phyloP scores from a whole-genome alignment of 768 basidiomycete species.

The Xerocomellus dryophilus region DNA sequence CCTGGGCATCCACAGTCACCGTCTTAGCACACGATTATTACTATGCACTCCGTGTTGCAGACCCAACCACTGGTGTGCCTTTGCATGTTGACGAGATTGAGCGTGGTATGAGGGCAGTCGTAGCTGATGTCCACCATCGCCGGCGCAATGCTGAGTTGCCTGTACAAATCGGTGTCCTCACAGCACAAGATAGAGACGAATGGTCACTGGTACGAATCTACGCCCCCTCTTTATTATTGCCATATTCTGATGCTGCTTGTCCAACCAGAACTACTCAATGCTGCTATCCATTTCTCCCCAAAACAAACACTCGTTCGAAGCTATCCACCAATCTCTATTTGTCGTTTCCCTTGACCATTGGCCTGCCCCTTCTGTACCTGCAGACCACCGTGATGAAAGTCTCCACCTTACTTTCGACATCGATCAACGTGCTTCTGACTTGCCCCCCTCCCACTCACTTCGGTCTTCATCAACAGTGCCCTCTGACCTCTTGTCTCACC shows the following conservation, averaged over 20 bases:
- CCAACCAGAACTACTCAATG: slow-evolving; percentile 58
- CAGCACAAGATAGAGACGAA: slow-evolving; percentile 73
- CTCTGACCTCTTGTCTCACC: slow-evolving; percentile 60
- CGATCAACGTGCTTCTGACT: slow-evolving; percentile 6
- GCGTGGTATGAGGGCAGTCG: slow-evolving; percentile 41
- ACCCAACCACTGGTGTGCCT: slow-evolving; percentile 29
- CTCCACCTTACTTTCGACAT: slow-evolving; percentile 37
- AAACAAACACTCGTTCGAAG: slow-evolving; percentile 59
- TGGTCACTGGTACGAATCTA: slow-evolving; percentile 67
- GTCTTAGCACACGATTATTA: slow-evolving; percentile 76
- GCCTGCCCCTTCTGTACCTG: slow-evolving; percentile 37
- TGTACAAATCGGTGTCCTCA: slow-evolving; percentile 65
- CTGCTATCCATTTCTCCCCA: slow-evolving; percentile 63
- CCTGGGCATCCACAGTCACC: slow-evolving; percentile 50
- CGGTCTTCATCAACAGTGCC: slow-evolving; percentile 7
- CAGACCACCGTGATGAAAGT: slow-evolving; percentile 12
- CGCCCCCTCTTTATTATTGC: background rate
- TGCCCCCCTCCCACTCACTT: slow-evolving; percentile 6
- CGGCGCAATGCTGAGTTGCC: slow-evolving; percentile 52
- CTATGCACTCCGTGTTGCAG: slow-evolving; percentile 68
- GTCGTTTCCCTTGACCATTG: slow-evolving; percentile 79
- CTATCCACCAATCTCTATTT: slow-evolving; percentile 74
- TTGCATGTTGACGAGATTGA: slow-evolving; percentile 44
- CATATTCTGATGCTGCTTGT: background rate
- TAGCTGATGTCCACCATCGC: slow-evolving; percentile 56